Evolutionary conservation across 345 rosid genomes (phyloP), one percentile per base, ranked within the genome.

Genomic region (Citrus reticulata): DNA sequence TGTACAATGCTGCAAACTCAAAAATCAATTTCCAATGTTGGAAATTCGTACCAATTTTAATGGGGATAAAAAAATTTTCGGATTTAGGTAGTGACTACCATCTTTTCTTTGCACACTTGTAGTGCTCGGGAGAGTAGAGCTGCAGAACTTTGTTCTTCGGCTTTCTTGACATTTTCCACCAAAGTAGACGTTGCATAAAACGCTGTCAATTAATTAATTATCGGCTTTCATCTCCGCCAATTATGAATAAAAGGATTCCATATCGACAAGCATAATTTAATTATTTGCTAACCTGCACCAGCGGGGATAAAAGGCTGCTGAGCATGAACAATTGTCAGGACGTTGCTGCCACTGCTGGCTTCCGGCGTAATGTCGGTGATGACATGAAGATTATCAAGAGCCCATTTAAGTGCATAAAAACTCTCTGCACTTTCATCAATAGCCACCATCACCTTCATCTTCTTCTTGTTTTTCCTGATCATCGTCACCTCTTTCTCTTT

Each of bases 381-480:
- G 51, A 60, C 68, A 64, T 81, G 55, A 19, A 90, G 82, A 64
- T 88, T 73, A 29, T 90, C 88, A 19, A 90, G 89, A 0, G 80
- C 81, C 98, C 93, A 91, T 60, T 85, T 81, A 27, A 93, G 87
- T 19, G 93, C 93, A 57, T 86, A 84, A 73, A 90, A 89, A 60
- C 96, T 90, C 66, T 82, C 89, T 25, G 84, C 90, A 81, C 94
- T 91, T 54, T 89, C 94, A 59, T 93, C 96, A 17, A 90, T 37
- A 5, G 90, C 93, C 79, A 87, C 89, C 90, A 88, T 80, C 62
- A 90, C 87, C 39, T 79, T 88, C 84, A 84, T 69, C 87, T 74
- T 86, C 85, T 82, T 82, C 46, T 42, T 42, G 51, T 11, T 42
- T 42, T 66, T 59, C 67, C 17, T n/a, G 37, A 0, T 88, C 82